Conservation (phyloP, 768 basidiomycete species). For the Naematelia aurantialba region DNA sequence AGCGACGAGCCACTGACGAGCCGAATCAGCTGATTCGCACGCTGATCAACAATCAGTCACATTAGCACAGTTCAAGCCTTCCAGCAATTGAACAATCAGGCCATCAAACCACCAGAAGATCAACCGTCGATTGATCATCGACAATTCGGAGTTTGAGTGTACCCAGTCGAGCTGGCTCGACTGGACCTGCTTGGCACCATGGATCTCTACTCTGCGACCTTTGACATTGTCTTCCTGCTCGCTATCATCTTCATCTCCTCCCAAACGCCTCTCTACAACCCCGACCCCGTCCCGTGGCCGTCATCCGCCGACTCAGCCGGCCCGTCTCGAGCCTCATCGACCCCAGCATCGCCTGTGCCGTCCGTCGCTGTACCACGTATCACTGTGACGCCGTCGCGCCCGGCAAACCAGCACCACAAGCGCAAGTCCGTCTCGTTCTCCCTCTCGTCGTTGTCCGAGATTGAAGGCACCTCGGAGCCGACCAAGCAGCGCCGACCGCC, state of each 20-base stretch:
- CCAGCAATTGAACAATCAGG: no score
- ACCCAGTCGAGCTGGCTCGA: no score
- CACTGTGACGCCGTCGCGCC: constrained; percentile 3
- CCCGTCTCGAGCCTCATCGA: constrained; percentile 10
- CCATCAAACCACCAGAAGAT: no score
- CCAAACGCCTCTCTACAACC: neutral
- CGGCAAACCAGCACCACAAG: constrained; percentile 1
- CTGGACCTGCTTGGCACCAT: constrained; percentile 12
- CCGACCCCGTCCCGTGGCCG: neutral
- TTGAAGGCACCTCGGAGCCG: neutral
- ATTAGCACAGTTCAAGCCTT: no score
- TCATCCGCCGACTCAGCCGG: neutral
- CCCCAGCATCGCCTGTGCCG: neutral
- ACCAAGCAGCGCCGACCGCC: constrained; percentile 6
- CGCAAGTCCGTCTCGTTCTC: constrained; percentile 22
- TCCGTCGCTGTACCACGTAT: constrained; percentile 8
- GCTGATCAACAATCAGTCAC: no score
- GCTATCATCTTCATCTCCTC: constrained; percentile 14
- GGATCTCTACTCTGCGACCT: constrained; percentile 6
- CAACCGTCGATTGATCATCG: no score
- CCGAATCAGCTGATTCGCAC: no score
- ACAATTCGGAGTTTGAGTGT: no score
- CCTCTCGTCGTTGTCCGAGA: constrained; percentile 16
- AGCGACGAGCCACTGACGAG: no score
- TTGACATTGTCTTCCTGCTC: constrained; percentile 19